phyloP scores from a whole-genome alignment of 1,284 basidiomycete genomes.

The Ceratobasidium sp. region DNA sequence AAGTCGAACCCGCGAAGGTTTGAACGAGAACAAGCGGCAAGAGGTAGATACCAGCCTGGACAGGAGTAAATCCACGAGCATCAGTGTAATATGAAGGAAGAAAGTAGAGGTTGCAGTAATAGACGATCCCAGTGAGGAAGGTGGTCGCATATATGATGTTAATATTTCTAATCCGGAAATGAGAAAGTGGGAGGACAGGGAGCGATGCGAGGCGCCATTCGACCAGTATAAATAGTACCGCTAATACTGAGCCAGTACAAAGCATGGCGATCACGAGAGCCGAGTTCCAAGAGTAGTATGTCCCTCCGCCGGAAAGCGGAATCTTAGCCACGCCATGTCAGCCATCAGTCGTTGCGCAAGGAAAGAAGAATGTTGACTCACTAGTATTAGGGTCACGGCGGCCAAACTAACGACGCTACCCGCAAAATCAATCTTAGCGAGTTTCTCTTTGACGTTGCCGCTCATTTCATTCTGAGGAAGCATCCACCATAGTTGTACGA shows the following conservation, averaged over 20 bases:
- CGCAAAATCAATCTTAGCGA: conserved; percentile 41
- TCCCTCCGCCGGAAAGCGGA: conserved; percentile 40
- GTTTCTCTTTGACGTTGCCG: conserved; percentile 43
- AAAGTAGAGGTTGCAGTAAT: conserved; percentile 46
- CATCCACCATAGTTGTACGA: conserved; percentile 43
- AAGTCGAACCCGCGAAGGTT: conserved; percentile 36
- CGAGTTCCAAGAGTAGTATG: conserved; percentile 45
- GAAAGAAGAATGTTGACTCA: not conserved
- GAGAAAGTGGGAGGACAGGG: conserved; percentile 39
- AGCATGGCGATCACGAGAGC: conserved; percentile 44
- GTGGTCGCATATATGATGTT: conserved; percentile 41
- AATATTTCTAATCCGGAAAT: conserved; percentile 41
- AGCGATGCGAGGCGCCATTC: conserved; percentile 45
- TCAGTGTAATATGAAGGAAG: conserved; percentile 46
- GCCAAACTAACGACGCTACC: conserved; percentile 40
- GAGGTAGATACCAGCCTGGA: conserved; percentile 44
- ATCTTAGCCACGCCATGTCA: conserved; percentile 5
- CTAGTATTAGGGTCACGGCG: conserved; percentile 35
- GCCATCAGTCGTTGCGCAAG: too few species aligned
- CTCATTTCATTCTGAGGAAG: conserved; percentile 44
- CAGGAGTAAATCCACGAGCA: conserved; percentile 41
- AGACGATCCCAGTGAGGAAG: conserved; percentile 44
- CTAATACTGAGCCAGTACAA: conserved; percentile 32
- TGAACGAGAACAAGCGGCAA: conserved; percentile 39
- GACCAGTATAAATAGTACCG: conserved; percentile 28